These are phyloP conservation scores for Pleodorina starrii DNA, from an alignment of 139 green algal genomes.

Conservation along the genomic window DNA sequence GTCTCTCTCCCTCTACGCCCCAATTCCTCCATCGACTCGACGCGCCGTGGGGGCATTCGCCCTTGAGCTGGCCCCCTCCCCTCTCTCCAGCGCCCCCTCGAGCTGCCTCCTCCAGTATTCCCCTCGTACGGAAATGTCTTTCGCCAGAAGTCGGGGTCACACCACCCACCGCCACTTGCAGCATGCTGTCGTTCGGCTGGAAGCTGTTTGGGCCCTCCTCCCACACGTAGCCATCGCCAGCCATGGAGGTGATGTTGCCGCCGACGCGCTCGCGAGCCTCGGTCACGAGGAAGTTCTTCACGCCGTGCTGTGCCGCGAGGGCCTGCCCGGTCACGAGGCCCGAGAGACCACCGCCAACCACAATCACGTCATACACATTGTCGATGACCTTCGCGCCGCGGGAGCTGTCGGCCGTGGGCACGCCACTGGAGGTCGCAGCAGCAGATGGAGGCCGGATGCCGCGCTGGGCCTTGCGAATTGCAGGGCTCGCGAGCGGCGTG, in stretches of 20 bases:
- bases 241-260: slow-evolving; percentile 96
- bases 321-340: slow-evolving; percentile 83
- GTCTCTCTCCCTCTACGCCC: too few species aligned
- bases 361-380: slow-evolving; percentile 61
- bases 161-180: slow-evolving; percentile 90
- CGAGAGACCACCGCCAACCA: slow-evolving; percentile 69
- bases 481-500: background rate
- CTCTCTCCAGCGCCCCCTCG: too few species aligned
- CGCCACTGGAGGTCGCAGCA: slow-evolving; percentile 22
- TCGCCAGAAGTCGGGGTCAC: too few species aligned
- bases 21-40: too few species aligned
- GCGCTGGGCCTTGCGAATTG: background rate
- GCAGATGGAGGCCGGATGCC: background rate
- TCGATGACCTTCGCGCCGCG: slow-evolving; percentile 14
- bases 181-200: slow-evolving; percentile 95
- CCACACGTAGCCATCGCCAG: slow-evolving; percentile 92
- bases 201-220: slow-evolving; percentile 99
- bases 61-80: too few species aligned
- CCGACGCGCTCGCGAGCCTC: slow-evolving; percentile 96
- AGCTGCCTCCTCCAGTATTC: too few species aligned
- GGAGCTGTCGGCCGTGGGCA: background rate
- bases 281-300: slow-evolving; percentile 90
- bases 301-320: slow-evolving; percentile 75
- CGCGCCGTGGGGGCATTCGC: too few species aligned
- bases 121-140: too few species aligned